phyloP scores from a whole-genome alignment of 371 early-diverging fungal species.

The Mucor sp. region DNA sequence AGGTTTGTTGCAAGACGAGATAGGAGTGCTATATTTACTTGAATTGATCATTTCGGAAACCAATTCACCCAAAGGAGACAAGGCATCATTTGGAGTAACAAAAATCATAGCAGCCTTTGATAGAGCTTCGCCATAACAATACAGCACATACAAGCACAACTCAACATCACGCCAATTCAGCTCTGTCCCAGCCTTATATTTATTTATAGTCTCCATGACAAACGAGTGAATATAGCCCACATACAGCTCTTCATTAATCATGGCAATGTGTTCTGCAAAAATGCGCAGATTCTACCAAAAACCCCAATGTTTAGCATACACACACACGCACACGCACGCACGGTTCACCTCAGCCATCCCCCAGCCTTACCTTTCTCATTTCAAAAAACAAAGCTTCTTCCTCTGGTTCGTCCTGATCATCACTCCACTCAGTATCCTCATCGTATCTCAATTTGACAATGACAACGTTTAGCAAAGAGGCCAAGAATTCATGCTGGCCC shows the following conservation, averaged over 20 bases:
- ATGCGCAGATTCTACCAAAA: conserved; percentile 64
- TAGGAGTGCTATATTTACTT: conserved; percentile 20
- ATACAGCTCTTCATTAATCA: conserved; percentile 66
- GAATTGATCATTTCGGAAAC: conserved; percentile 69
- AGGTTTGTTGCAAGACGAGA: not conserved
- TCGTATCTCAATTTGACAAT: conserved; percentile 90
- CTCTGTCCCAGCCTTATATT: conserved; percentile 49
- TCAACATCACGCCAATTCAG: conserved; percentile 82
- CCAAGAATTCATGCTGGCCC: conserved; percentile 71
- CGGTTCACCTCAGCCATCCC: not conserved
- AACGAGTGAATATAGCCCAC: conserved; percentile 60
- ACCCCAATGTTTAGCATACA: not conserved
- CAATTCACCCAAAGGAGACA: conserved; percentile 74
- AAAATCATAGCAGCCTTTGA: conserved; percentile 62
- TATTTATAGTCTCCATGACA: conserved; percentile 60
- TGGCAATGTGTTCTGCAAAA: conserved; percentile 72
- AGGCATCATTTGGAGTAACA: conserved; percentile 49
- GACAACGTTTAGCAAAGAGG: conserved; percentile 71
- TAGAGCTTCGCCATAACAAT: conserved; percentile 75
- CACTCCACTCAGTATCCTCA: conserved; percentile 78
- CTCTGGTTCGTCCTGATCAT: conserved; percentile 76
- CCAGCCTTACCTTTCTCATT: conserved; percentile 68
- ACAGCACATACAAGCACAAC: conserved; percentile 77
- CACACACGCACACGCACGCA: not conserved
- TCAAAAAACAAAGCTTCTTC: conserved; percentile 74